These are phyloP conservation scores for Nakataea oryzae DNA, from an alignment of 2,329 filamentous ascomycete genomes.

Conservation along the genomic window DNA sequence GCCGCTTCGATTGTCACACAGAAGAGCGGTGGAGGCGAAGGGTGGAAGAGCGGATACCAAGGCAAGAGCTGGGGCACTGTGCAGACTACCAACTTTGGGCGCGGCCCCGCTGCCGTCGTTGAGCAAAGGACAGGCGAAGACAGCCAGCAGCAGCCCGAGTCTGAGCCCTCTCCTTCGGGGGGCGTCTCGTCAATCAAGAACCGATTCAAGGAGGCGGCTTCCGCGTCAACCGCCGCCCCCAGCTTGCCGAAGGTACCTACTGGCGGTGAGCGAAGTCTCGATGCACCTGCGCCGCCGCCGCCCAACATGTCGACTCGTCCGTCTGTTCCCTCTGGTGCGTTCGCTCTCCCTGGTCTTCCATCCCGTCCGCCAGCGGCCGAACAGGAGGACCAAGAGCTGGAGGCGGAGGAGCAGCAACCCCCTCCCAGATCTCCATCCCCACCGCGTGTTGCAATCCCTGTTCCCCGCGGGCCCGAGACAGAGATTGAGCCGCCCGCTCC, in stretches of 20 bases:
- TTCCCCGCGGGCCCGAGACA: slow-evolving; percentile 51
- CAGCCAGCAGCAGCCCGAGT: slow-evolving; percentile 27
- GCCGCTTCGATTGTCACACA: slow-evolving; percentile 54
- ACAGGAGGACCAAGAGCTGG: slow-evolving; percentile 46
- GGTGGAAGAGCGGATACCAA: slow-evolving; percentile 86
- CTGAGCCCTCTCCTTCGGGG: slow-evolving; percentile 43
- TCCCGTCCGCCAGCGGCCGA: slow-evolving; percentile 45
- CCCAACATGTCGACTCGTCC: slow-evolving; percentile 60
- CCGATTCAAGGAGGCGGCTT: slow-evolving; percentile 68
- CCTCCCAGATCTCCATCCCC: slow-evolving; percentile 58
- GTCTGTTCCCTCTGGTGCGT: slow-evolving; percentile 60
- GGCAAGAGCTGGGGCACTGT: slow-evolving; percentile 89
- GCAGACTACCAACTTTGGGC: slow-evolving; percentile 61
- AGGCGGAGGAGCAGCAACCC: slow-evolving; percentile 29
- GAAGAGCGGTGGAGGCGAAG: slow-evolving; percentile 60
- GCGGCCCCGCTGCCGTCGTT: slow-evolving; percentile 36
- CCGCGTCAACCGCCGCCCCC: slow-evolving; percentile 46
- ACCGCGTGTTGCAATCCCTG: slow-evolving; percentile 76
- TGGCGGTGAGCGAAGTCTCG: slow-evolving; percentile 19
- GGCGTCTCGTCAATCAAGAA: slow-evolving; percentile 69
- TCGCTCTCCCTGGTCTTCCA: slow-evolving; percentile 70
- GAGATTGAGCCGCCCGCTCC: slow-evolving; percentile 39
- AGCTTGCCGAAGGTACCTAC: slow-evolving; percentile 20
- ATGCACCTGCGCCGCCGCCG: slow-evolving; percentile 47
- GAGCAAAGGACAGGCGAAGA: slow-evolving; percentile 55